Evolutionary conservation across 371 early-diverging fungal species (phyloP).

Genomic region (Lichtheimia ramosa): DNA sequence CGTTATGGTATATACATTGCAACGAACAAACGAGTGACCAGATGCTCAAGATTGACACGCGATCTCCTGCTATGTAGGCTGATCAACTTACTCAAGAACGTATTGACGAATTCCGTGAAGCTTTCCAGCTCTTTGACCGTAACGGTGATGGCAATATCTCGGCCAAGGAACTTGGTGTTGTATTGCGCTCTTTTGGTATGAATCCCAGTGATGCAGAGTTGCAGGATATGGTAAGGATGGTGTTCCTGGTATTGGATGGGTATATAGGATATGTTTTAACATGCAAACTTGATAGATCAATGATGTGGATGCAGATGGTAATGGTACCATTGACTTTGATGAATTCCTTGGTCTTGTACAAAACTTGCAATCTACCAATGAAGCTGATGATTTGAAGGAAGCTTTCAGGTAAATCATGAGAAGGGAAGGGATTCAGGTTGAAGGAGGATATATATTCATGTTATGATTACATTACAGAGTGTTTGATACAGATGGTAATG

Average conservation of each 20-base stretch:
- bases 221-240: conserved; percentile 59
- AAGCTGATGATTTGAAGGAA: conserved; percentile 35
- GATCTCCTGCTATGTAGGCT: conserved; percentile 16
- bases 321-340: conserved; percentile 89
- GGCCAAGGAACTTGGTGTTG: conserved; percentile 38
- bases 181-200: conserved; percentile 49
- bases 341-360: conserved; percentile 93
- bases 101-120: conserved; percentile 44
- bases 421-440: not conserved
- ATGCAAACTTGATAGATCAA: conserved; percentile 52
- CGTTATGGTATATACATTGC: not conserved
- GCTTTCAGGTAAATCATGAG: conserved; percentile 36
- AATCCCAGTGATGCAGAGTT: conserved; percentile 81
- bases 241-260: not conserved
- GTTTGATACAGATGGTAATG: conserved; percentile 76
- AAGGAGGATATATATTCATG: not conserved
- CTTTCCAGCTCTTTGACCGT: conserved; percentile 47
- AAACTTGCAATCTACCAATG: conserved; percentile 31
- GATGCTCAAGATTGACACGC: not conserved
- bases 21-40: not conserved
- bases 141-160: conserved; percentile 46
- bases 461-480: conserved; percentile 16
- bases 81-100: conserved; percentile 48
- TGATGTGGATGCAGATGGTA: conserved; percentile 91
- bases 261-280: not conserved